These are phyloP conservation scores for Achaetomium macrosporum DNA, from an alignment of 2,329 filamentous ascomycete genomes.

Conservation along the genomic window DNA sequence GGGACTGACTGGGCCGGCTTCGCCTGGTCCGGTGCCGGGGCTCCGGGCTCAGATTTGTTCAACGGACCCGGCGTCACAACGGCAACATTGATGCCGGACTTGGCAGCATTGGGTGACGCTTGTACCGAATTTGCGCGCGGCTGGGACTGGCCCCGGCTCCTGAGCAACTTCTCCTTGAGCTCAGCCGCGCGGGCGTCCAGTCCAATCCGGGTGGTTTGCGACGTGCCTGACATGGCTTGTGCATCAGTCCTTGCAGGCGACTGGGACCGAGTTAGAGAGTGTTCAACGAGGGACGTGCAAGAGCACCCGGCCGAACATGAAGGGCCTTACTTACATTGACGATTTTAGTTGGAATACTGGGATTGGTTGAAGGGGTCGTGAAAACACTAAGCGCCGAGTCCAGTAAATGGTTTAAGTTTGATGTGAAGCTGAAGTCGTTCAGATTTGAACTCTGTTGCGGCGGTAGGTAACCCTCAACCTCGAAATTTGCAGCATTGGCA, in stretches of 20 bases:
- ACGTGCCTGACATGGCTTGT: slow-evolving; percentile 2
- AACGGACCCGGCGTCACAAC: not conserved
- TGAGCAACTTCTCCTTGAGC: slow-evolving; percentile 23
- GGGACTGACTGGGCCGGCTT: slow-evolving; percentile 6
- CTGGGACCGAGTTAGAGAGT: not conserved
- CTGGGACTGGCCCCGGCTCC: slow-evolving; percentile 11
- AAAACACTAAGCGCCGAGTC: too few relatives aligned
- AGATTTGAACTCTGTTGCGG: too few relatives aligned
- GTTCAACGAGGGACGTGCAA: not conserved
- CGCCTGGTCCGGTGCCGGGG: not conserved
- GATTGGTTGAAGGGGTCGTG: too few relatives aligned
- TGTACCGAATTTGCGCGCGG: not conserved
- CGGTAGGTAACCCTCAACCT: too few relatives aligned
- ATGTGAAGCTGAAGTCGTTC: too few relatives aligned
- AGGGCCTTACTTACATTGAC: not conserved
- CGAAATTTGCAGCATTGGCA: too few relatives aligned
- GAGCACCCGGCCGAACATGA: not conserved
- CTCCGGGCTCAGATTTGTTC: too few relatives aligned
- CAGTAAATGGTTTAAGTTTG: too few relatives aligned
- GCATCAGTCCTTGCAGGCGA: not conserved
- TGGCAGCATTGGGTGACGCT: not conserved
- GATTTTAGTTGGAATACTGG: too few relatives aligned
- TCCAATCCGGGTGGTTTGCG: slow-evolving; percentile 1
- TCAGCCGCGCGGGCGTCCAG: slow-evolving; percentile 23
- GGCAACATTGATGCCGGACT: not conserved